Evolutionary conservation across 306 rosid species (phyloP), one percentile per base, ranked within the genome.

Genomic region (Albizia julibrissin): DNA sequence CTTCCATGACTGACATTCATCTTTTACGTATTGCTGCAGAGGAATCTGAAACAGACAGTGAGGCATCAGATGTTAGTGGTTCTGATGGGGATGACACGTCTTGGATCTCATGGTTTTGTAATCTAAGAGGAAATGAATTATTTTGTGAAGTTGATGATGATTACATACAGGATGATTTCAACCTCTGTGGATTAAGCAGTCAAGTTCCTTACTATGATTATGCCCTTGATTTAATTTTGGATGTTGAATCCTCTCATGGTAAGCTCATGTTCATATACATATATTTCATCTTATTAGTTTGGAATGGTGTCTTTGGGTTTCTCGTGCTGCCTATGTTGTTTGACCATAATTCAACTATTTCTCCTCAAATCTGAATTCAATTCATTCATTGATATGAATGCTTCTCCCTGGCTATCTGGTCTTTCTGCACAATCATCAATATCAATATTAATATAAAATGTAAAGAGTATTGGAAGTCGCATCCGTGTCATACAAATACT

Each of bases 31-130:
- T 72, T 76, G 33, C 65, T 79, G 85, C 81, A 86, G 93, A 91
- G 80, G 95, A 89, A 82, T 91, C 95, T 80, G 95, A 91, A 84
- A 89, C 95, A 47, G 95, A 91, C 85, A 91, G 88, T 65, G 95
- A 91, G 79, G 95, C 85, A 43, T 89, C 95, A 3, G 95, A 91
- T 79, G 91, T 88, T 81, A 89, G 93, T 84, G 95, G 95, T 72
- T 91, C 93, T 50, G 93, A 91, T 71, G 95, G 87, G 37, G 95
- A 91, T 52, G 93, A 91, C 83, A 91, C 87, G 8, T 89, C 95
- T 56, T 91, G 95, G 95, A 89, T 89, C 71, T 84, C 91, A 49
- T 89, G 93, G 95, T 91, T 89, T 85, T 91, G 93, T 83, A 91
- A 84, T 85, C 82, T 91, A 54, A 88, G 92, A 89, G 95, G 95